Base-by-base conservation (phyloP, 768 basidiomycete genomes). In the Fibroporia radiculosa region DNA sequence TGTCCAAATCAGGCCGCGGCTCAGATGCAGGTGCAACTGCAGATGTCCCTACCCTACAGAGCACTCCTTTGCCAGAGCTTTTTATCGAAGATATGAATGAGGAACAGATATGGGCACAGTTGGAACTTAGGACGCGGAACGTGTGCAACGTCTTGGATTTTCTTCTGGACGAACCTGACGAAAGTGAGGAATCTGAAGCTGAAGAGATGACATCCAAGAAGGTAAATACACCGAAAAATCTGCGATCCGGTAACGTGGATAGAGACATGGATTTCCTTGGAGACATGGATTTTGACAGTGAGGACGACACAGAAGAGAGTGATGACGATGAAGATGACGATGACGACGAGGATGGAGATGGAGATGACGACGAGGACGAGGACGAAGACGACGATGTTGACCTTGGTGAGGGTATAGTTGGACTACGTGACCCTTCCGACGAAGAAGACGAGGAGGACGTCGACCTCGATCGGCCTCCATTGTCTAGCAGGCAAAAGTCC, bases 101-200 rank as follows among this genome's bases (percentile, higher is more conserved):
- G 19, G 87, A 89, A 45, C 93, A 95, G 61, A 69, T 97, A 22
- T 99, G 95, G 95, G 83, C 82, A 31, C 95, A 99, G 66, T 62
- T 98, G 44, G 95, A 98, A 58, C 68, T 99, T 43, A 71, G 89
- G 34, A 70, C 82, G 13, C 74, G 78, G 49, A 74, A 73, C 35
- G 67, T 97, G 19, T 85, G 83, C 49, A 73, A 75, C 32, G 74
- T 84, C 40, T 65, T 95, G 32, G 75, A 85, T 38, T 69, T 70
- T 45, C 73, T 80, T 28, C 66, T 91, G 16, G 78, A 80, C 44
- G 79, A 74, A 22, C 60, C 42, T 5, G 40, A 36, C 4, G 47
- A 41, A 11, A 36, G 34, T 5, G 42, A 39, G 8, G 48, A 48
- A 20, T 20, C 55, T 14, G 67, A 62, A 50, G 62, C 61, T 2